Conservation (phyloP, 1,284 basidiomycete genomes). For the Rhodotorula glutinis region DNA sequence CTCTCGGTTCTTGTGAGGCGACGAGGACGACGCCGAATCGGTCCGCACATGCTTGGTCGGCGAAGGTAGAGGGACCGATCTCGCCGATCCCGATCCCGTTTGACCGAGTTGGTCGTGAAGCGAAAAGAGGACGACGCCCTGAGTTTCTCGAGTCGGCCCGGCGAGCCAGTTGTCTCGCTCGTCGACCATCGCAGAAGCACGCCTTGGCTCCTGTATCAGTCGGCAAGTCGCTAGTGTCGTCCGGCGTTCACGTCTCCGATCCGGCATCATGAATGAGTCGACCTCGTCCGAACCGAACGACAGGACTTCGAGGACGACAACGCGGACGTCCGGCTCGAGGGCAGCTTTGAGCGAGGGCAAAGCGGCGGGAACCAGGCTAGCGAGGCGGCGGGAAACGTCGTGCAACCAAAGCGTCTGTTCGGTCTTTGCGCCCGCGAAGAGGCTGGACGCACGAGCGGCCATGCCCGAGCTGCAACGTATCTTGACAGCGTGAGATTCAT, state of each 20-base stretch:
- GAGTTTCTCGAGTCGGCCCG: slow-evolving; percentile 1
- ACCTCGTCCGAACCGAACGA: background rate
- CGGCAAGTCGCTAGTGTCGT: background rate
- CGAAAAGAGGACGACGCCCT: slow-evolving; percentile 32
- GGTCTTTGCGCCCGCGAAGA: slow-evolving; percentile 16
- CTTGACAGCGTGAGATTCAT: background rate
- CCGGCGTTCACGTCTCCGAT: background rate
- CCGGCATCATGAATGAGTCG: background rate
- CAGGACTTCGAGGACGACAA: background rate
- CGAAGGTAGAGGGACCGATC: background rate
- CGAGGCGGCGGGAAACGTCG: slow-evolving; percentile 18
- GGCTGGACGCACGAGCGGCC: slow-evolving; percentile 12
- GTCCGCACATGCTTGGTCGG: background rate
- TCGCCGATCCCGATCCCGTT: background rate
- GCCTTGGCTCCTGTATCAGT: background rate
- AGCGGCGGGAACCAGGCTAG: background rate
- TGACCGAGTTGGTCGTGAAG: slow-evolving; percentile 10
- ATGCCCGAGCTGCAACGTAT: slow-evolving; percentile 10
- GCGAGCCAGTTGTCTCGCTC: too few relatives aligned
- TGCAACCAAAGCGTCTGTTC: slow-evolving; percentile 30
- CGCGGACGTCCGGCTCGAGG: slow-evolving; percentile 9
- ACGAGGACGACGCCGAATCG: background rate
- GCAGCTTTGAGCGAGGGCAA: background rate
- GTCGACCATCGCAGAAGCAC: background rate
- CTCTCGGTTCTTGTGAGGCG: background rate